phyloP scores from a whole-genome alignment of 2,329 filamentous ascomycete genomes.

The Sphaerostilbella broomeana region DNA sequence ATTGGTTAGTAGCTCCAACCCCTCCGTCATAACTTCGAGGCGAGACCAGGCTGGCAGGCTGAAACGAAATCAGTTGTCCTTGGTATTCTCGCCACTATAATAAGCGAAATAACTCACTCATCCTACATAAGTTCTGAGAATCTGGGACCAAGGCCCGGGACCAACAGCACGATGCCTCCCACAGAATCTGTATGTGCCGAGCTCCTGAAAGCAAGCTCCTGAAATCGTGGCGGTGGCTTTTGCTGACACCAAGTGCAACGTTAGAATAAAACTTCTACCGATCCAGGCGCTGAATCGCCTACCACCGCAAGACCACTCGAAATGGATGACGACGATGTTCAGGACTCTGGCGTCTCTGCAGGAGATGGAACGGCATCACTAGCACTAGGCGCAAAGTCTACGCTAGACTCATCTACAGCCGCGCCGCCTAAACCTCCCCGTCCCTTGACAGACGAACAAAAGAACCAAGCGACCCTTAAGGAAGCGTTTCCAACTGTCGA shows the following conservation, averaged over 20 bases:
- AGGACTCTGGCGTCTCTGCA: conserved; percentile 49
- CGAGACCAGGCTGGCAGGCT: conserved; percentile 1
- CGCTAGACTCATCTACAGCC: conserved; percentile 28
- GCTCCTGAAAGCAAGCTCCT: conserved; percentile 14
- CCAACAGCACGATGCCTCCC: no score
- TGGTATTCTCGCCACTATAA: neutral
- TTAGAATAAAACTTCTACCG: conserved; percentile 38
- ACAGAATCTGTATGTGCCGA: no score
- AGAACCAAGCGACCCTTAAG: conserved; percentile 80
- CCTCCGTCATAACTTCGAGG: conserved; percentile 18
- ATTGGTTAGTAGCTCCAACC: conserved; percentile 23
- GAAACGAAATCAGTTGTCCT: conserved; percentile 10
- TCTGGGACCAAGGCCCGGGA: no score
- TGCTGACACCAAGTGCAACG: conserved; percentile 18
- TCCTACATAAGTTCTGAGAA: no score
- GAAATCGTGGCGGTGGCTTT: conserved; percentile 9
- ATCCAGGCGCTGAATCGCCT: conserved; percentile 53
- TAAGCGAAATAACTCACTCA: conserved; percentile 15
- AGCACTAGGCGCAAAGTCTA: conserved; percentile 18
- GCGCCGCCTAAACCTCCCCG: conserved; percentile 79
- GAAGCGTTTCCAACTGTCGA: conserved; percentile 92
- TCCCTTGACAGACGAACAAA: conserved; percentile 71
- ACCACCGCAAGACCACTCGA: conserved; percentile 60
- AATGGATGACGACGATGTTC: conserved; percentile 63
- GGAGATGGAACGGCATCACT: conserved; percentile 32